These are phyloP conservation scores for Yamadazyma akitaensis DNA, from an alignment of 805 yeast genomes.

Conservation along the genomic window DNA sequence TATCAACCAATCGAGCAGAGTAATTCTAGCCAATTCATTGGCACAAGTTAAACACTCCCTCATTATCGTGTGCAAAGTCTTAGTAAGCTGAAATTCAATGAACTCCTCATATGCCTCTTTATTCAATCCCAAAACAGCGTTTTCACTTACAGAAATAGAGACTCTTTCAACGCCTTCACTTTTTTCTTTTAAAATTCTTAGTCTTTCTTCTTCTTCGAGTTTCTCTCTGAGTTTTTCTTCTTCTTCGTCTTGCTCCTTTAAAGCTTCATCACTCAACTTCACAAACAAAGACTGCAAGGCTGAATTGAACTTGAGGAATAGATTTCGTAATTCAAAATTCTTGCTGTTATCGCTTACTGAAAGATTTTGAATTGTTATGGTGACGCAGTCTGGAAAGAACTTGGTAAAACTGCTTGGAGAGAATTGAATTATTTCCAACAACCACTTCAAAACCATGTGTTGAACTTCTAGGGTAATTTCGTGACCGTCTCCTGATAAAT, in stretches of 20 bases:
- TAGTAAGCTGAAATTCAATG: constrained; percentile 33
- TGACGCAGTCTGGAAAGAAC: constrained; percentile 69
- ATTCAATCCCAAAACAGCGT: constrained; percentile 40
- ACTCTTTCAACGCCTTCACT: constrained; percentile 5
- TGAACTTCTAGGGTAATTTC: constrained; percentile 59
- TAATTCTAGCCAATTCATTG: constrained; percentile 76
- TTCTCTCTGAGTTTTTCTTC: constrained; percentile 37
- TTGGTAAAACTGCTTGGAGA: constrained; percentile 74
- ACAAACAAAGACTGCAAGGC: constrained; percentile 31
- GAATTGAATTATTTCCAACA: constrained; percentile 65
- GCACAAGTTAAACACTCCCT: constrained; percentile 47
- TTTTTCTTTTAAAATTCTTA: background rate
- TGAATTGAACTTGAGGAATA: constrained; percentile 33
- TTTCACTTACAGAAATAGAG: constrained; percentile 11
- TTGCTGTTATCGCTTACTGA: constrained; percentile 34
- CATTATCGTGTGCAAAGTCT: constrained; percentile 69
- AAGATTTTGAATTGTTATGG: constrained; percentile 53
- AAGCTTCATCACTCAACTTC: constrained; percentile 24
- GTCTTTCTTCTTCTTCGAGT: constrained; percentile 7
- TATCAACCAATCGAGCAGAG: constrained; percentile 86
- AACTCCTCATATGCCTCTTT: constrained; percentile 40
- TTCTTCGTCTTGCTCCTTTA: constrained; percentile 21
- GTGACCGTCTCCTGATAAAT: constrained; percentile 33
- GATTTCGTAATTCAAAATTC: constrained; percentile 35
- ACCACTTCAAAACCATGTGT: constrained; percentile 77